Percentiles rank a stretch among this genome's conserved stretches.
Conservation (phyloP, 768 basidiomycete genomes). For the Lepiota brunneoincarnata region DNA sequence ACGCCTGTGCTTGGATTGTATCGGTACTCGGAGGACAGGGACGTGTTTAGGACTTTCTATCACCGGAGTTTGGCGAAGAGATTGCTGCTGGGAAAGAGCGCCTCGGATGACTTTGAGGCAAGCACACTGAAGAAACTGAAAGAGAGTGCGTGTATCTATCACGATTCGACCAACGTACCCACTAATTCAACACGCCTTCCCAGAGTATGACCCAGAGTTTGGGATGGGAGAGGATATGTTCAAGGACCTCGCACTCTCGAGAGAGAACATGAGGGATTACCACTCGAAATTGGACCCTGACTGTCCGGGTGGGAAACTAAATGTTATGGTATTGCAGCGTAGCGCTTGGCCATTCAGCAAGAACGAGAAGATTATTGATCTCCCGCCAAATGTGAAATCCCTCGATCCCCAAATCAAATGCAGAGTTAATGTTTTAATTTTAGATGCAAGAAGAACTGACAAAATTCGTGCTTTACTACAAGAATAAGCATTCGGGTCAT, state of each 20-base stretch:
- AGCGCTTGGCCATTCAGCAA: constrained; percentile 84
- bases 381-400: constrained; percentile 50
- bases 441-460: constrained; percentile 76
- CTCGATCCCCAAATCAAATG: constrained; percentile 6
- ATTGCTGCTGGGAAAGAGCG: constrained; percentile 78
- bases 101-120: constrained; percentile 85
- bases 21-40: constrained; percentile 87
- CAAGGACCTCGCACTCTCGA: constrained; percentile 78
- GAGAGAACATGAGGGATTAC: constrained; percentile 70
- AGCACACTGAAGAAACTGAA: constrained; percentile 83
- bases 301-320: constrained; percentile 47
- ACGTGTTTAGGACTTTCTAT: constrained; percentile 93
- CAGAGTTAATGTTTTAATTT: constrained; percentile 8
- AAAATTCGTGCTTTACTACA: constrained; percentile 70
- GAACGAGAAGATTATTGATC: constrained; percentile 45
- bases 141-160: constrained; percentile 45
- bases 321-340: constrained; percentile 80
- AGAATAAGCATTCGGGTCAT: constrained; percentile 70
- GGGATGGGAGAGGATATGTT: constrained; percentile 96
- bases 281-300: constrained; percentile 40
- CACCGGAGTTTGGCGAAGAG: constrained; percentile 87
- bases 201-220: constrained; percentile 95
- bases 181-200: background rate
- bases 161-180: background rate
- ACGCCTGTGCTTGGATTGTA: constrained; percentile 72